Percentiles rank a stretch among this genome's conserved stretches.
phyloP scores from a whole-genome alignment of 768 basidiomycete genomes.

The Leccinum broughii region DNA sequence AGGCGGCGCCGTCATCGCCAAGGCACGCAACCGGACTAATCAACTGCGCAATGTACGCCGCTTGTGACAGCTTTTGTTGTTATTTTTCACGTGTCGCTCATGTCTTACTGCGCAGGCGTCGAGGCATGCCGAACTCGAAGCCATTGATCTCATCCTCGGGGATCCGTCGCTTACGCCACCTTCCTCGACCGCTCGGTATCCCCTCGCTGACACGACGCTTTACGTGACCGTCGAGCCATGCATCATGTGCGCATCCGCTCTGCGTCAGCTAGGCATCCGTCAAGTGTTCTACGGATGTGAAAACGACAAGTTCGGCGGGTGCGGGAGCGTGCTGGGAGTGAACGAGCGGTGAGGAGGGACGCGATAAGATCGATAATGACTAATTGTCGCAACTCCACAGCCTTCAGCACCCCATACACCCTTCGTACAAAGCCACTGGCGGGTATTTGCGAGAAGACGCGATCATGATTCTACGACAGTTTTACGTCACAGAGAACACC shows the following conservation, averaged over 20 bases:
- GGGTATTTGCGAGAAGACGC: slow-evolving; percentile 82
- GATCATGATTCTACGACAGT: slow-evolving; percentile 81
- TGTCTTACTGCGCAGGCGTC: slow-evolving; percentile 64
- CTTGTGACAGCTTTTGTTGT: neutral
- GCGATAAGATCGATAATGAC: neutral
- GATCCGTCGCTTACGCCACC: slow-evolving; percentile 57
- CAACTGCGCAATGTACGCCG: slow-evolving; percentile 81
- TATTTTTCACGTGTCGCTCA: slow-evolving; percentile 2
- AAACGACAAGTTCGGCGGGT: slow-evolving; percentile 96
- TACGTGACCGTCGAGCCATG: slow-evolving; percentile 99
- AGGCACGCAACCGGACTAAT: slow-evolving; percentile 91
- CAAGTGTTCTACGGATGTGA: slow-evolving; percentile 91
- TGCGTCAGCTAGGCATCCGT: slow-evolving; percentile 90
- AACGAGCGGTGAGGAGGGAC: slow-evolving; percentile 60
- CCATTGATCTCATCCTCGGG: slow-evolving; percentile 84
- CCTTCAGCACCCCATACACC: slow-evolving; percentile 69
- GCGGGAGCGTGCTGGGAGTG: slow-evolving; percentile 90
- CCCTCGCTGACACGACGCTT: slow-evolving; percentile 76
- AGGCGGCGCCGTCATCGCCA: slow-evolving; percentile 72
- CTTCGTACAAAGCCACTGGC: slow-evolving; percentile 70
- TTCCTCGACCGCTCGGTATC: slow-evolving; percentile 43
- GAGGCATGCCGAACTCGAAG: slow-evolving; percentile 95
- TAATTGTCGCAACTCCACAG: slow-evolving; percentile 38
- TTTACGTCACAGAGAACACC: slow-evolving; percentile 91
- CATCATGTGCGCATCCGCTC: slow-evolving; percentile 97